Conservation (phyloP, 768 basidiomycete genomes). For the Macrolepiota dolichaula region DNA sequence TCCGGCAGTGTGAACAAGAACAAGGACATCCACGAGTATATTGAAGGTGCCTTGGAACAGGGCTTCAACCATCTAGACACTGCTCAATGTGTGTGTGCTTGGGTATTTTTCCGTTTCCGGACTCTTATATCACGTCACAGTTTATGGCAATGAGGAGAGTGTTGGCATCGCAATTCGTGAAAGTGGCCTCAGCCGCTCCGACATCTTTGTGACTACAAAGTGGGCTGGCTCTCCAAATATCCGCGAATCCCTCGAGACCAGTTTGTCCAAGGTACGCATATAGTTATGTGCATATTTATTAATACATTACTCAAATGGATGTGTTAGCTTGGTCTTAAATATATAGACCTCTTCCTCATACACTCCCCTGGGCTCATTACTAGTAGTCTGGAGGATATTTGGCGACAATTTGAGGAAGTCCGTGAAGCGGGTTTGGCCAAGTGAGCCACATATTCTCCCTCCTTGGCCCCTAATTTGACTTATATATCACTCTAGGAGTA, state of each 20-base stretch:
- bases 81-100: slow-evolving; percentile 42
- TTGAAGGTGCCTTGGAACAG: slow-evolving; percentile 53
- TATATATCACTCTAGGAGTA: slow-evolving; percentile 48
- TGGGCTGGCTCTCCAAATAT: slow-evolving; percentile 36
- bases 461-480: slow-evolving; percentile 4
- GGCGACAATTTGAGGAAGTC: slow-evolving; percentile 57
- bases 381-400: slow-evolving; percentile 34
- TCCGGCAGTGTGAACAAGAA: slow-evolving; percentile 46
- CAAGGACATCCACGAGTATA: slow-evolving; percentile 49
- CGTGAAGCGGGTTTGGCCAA: slow-evolving; percentile 41
- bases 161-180: slow-evolving; percentile 27
- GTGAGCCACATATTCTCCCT: slow-evolving; percentile 21
- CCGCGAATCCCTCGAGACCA: slow-evolving; percentile 38
- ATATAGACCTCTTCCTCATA: slow-evolving; percentile 71
- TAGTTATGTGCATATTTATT: not conserved
- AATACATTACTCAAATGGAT: not conserved
- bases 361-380: slow-evolving; percentile 40
- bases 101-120: not conserved
- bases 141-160: slow-evolving; percentile 33
- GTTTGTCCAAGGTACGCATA: slow-evolving; percentile 46
- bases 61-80: slow-evolving; percentile 67
- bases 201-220: slow-evolving; percentile 56
- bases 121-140: slow-evolving; percentile 19
- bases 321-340: slow-evolving; percentile 53
- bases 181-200: slow-evolving; percentile 40